These are phyloP conservation scores for Cardamine resedifolia DNA, from an alignment of 345 rosid species.

Conservation along the genomic window DNA sequence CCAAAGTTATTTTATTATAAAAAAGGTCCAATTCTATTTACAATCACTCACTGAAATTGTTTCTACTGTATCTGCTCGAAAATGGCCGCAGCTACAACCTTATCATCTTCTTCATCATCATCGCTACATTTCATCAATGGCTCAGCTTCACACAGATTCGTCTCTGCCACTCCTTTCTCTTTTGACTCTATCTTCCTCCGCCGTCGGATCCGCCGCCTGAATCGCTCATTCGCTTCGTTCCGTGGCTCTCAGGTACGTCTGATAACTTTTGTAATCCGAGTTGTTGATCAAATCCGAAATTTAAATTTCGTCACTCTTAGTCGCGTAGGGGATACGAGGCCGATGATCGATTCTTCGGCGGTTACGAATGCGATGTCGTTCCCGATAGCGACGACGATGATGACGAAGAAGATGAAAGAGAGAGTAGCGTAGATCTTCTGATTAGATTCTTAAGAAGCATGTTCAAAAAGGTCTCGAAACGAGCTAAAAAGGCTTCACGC, in stretches of 20 bases:
- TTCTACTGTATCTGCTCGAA: background rate
- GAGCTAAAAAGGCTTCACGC: conserved; percentile 64
- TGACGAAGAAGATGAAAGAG: conserved; percentile 50
- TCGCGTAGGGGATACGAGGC: conserved; percentile 45
- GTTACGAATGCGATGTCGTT: conserved; percentile 27
- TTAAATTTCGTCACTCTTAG: conserved; percentile 28
- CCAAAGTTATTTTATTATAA: background rate
- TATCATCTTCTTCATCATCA: conserved; percentile 33
- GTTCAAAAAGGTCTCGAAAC: conserved; percentile 63
- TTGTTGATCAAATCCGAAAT: background rate
- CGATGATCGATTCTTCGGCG: conserved; percentile 48
- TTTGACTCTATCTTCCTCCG: background rate
- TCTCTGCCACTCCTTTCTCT: conserved; percentile 18
- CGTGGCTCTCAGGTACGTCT: conserved; percentile 32
- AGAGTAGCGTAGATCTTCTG: conserved; percentile 73
- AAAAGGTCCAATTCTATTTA: background rate
- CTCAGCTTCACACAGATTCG: background rate
- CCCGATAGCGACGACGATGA: conserved; percentile 48
- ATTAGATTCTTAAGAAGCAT: conserved; percentile 60
- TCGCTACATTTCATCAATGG: conserved; percentile 7
- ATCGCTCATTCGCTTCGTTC: conserved; percentile 22
- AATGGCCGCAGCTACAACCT: conserved; percentile 41
- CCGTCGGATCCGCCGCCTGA: conserved; percentile 21
- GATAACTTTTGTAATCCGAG: background rate
- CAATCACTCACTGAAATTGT: background rate